Evolutionary conservation across 768 basidiomycete genomes (phyloP).

Genomic region (Agrocybe praecox): DNA sequence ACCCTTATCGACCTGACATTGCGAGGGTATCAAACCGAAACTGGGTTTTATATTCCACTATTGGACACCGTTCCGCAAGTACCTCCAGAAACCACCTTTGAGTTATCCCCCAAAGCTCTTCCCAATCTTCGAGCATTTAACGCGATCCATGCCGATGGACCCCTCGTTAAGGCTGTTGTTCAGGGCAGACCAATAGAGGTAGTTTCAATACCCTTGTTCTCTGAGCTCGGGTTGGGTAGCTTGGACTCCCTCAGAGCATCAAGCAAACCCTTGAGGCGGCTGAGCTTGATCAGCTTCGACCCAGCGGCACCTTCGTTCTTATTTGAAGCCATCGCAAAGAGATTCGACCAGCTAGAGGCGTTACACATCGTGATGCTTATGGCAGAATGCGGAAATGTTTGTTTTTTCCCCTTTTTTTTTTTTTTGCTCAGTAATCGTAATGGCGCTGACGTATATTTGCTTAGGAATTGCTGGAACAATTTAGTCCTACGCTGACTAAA

Average conservation of each 20-base stretch:
- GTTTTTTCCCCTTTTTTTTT: constrained; percentile 19
- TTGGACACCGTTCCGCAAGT: constrained; percentile 16
- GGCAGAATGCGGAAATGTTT: constrained; percentile 47
- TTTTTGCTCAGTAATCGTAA: not conserved
- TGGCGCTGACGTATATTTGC: not conserved
- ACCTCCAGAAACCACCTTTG: constrained; percentile 23
- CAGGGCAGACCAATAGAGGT: constrained; percentile 25
- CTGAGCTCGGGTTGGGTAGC: constrained; percentile 13
- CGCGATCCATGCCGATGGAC: constrained; percentile 53
- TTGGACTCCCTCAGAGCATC: constrained; percentile 13
- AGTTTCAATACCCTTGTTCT: constrained; percentile 19
- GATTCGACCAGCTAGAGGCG: constrained; percentile 56
- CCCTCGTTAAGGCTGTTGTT: constrained; percentile 46
- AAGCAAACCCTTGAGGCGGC: constrained; percentile 40
- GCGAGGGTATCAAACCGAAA: constrained; percentile 47
- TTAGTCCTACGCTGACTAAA: constrained; percentile 36
- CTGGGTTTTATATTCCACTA: constrained; percentile 17
- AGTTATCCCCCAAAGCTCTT: constrained; percentile 41
- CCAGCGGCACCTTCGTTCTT: constrained; percentile 43
- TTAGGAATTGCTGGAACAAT: constrained; percentile 46
- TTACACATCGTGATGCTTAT: constrained; percentile 62
- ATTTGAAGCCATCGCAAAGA: constrained; percentile 46
- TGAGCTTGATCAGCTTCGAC: constrained; percentile 65
- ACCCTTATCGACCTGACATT: constrained; percentile 54
- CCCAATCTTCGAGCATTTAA: constrained; percentile 53